Evolutionary conservation across 345 rosid genomes (phyloP).

Genomic region (Melastoma malabathricum): DNA sequence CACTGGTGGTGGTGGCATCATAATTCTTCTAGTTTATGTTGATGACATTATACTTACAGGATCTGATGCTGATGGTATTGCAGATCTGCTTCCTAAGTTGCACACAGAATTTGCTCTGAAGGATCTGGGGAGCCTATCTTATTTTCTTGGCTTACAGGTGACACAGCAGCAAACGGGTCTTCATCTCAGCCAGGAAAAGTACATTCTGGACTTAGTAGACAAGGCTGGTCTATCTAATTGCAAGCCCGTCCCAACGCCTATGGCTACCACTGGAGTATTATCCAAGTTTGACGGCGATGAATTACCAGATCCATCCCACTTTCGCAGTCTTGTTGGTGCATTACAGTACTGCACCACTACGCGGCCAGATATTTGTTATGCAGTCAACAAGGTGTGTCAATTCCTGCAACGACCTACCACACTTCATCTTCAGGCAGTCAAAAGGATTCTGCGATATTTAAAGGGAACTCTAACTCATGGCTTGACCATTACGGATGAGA

Average conservation of each 20-base stretch:
- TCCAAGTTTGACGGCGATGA: no score
- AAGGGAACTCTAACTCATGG: background rate
- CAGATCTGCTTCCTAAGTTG: background rate
- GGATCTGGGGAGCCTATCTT: background rate
- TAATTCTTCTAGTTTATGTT: conserved; percentile 1
- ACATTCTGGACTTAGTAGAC: background rate
- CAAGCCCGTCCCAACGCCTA: background rate
- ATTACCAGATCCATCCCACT: background rate
- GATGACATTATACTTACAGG: background rate
- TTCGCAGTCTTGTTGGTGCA: background rate
- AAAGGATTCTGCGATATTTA: conserved; percentile 1
- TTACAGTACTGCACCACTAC: background rate
- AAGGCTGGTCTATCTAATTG: background rate
- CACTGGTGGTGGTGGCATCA: no score
- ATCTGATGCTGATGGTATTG: accelerated
- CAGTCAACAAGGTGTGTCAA: background rate
- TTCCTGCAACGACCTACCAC: background rate
- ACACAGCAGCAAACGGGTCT: background rate
- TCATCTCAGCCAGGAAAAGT: conserved; percentile 1
- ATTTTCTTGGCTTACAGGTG: conserved; percentile 5
- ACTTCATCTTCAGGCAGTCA: background rate
- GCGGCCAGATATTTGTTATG: background rate
- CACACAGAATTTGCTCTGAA: background rate
- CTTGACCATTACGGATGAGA: background rate
- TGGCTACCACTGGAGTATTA: background rate